These are phyloP conservation scores for Claviceps sp. DNA, from an alignment of 2,329 filamentous ascomycete genomes.

Conservation along the genomic window DNA sequence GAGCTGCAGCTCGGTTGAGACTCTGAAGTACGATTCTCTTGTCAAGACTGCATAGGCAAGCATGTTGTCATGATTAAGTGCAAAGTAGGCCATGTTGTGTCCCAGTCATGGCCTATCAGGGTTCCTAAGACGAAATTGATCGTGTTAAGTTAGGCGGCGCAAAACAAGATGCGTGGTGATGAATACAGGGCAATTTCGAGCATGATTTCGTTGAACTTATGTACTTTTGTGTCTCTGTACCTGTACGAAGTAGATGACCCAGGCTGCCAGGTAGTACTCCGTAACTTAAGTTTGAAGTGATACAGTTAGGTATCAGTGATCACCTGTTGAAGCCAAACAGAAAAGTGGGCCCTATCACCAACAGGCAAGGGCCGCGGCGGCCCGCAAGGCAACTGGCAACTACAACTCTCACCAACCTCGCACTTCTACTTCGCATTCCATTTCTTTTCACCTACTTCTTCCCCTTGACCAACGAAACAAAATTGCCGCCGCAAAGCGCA, in stretches of 20 bases:
- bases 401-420: neutral
- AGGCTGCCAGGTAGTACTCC: too few species aligned
- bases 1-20: neutral
- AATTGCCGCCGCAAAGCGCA: neutral
- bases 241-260: too few species aligned
- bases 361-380: too few species aligned
- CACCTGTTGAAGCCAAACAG: neutral
- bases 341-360: conserved; percentile 1
- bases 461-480: neutral
- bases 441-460: neutral
- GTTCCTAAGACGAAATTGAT: too few species aligned
- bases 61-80: too few species aligned
- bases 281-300: neutral
- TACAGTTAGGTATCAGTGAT: neutral
- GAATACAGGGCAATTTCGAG: too few species aligned
- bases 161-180: too few species aligned
- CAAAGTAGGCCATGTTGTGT: neutral
- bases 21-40: neutral
- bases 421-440: neutral
- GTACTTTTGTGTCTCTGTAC: too few species aligned
- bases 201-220: too few species aligned
- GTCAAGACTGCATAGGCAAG: neutral
- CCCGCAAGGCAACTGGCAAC: neutral
- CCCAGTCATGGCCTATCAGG: neutral
- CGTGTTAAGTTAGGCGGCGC: too few species aligned